Evolutionary conservation across 805 yeast genomes (phyloP).

Genomic region (Myxozyma lipomycoides): DNA sequence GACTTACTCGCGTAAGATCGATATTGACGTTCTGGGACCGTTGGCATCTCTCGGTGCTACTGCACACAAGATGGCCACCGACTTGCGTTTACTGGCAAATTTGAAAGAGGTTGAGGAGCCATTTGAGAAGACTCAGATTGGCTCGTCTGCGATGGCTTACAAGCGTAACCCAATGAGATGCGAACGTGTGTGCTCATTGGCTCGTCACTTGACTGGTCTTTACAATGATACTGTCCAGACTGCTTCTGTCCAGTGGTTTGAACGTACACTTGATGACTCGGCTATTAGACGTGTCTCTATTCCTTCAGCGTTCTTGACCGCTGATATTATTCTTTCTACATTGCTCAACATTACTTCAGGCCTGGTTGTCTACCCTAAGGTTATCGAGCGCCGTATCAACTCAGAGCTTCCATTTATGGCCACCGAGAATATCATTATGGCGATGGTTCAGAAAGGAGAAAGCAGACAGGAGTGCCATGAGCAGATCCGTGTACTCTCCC

Average conservation of each 20-base stretch:
- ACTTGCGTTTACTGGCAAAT: constrained; percentile 90
- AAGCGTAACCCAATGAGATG: constrained; percentile 99
- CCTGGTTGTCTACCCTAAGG: constrained; percentile 96
- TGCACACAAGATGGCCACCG: constrained; percentile 97
- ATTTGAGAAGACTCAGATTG: constrained; percentile 96
- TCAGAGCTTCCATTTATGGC: constrained; percentile 99
- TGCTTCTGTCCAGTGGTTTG: constrained; percentile 98
- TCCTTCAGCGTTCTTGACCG: constrained; percentile 94
- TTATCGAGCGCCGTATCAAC: constrained; percentile 90
- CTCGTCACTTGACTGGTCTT: constrained; percentile 90
- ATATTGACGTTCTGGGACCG: constrained; percentile 89
- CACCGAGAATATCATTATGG: constrained; percentile 98
- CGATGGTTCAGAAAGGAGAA: constrained; percentile 97
- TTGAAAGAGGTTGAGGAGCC: constrained; percentile 98
- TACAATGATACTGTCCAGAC: constrained; percentile 93
- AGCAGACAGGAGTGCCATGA: constrained; percentile 98
- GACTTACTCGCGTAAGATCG: constrained; percentile 98
- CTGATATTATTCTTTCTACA: constrained; percentile 87
- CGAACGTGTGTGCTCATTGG: constrained; percentile 96
- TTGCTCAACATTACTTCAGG: constrained; percentile 90
- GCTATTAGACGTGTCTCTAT: constrained; percentile 96
- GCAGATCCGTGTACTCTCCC: constrained; percentile 92
- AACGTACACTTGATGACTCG: constrained; percentile 96
- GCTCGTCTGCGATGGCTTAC: constrained; percentile 98
- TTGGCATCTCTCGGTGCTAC: constrained; percentile 92